Base-by-base conservation (phyloP, 257 asterid species). In the Solanum pimpinellifolium region DNA sequence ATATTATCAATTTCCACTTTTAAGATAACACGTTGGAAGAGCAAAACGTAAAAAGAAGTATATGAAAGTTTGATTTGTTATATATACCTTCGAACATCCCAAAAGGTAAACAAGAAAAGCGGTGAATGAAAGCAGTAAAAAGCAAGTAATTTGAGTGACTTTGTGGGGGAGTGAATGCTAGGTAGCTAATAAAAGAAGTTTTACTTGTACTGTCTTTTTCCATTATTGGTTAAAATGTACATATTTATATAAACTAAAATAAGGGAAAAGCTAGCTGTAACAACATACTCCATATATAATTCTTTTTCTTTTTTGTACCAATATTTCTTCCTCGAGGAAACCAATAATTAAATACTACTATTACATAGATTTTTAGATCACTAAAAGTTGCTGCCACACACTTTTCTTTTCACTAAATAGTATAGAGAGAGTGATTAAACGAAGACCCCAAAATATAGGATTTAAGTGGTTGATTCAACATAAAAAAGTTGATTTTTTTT, bases 141-240 rank as follows among this genome's bases (percentile, higher is more conserved):
- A 62, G 59, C 41, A 29, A 56, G 69, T 37, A 29, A 77, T 83
- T 70, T 33, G 88, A 65, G 56, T 78, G 86, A 82, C 84, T 83
- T 76, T 76, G 47, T 87, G 89, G 44, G 44, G 60, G 68, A 27
- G 86, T 75, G 86, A 90, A 77, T 41, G 78, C 83, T 86, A 88
- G 86, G 84, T 69, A 68, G 23, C 73, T 68, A 68, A 29, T 11
- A 83, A 74, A 83, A 72, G 89, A 46, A 88, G 86, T 77, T 83
- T 62, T 88, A 65, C 75, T 41, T 87, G 90, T 81, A n/a, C 88
- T 83, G 85, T 88, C 86, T 60, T 83, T 85, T 86, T 75, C 88
- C 86, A 86, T 73, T 90, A 76, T 29, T 90, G 72, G 90, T 7
- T 62, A 74, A 52, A 83, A 25, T 27, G n/a, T 52, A 8, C 62